Evolutionary conservation across 2,329 filamentous ascomycete species (phyloP).

Genomic region (Apiospora pterosperma): DNA sequence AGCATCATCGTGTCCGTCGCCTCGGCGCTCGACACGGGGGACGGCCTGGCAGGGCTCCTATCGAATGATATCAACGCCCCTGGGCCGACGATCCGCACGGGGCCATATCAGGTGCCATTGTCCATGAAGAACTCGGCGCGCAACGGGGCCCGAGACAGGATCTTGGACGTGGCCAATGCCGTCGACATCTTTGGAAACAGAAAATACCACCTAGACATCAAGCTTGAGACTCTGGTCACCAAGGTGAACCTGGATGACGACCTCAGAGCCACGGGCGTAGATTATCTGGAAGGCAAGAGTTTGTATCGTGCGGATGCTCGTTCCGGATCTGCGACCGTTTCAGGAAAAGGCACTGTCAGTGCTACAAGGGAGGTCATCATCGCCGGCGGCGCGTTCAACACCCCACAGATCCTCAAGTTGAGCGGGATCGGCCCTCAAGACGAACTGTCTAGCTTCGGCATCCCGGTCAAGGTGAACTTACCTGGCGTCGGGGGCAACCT

Average conservation of each 20-base stretch:
- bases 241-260: constrained; percentile 13
- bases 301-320: constrained; percentile 24
- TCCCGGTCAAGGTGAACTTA: constrained; percentile 37
- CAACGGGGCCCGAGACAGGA: constrained; percentile 47
- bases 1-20: constrained; percentile 42
- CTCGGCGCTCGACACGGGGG: constrained; percentile 32
- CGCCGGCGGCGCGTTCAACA: constrained; percentile 44
- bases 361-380: constrained; percentile 44
- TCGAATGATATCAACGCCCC: constrained; percentile 12
- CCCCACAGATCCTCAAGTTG: constrained; percentile 45
- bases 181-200: constrained; percentile 31
- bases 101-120: constrained; percentile 46
- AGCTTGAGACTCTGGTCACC: constrained; percentile 15
- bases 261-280: constrained; percentile 15
- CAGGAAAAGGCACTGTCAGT: constrained; percentile 21
- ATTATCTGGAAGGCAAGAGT: constrained; percentile 18
- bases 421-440: constrained; percentile 41
- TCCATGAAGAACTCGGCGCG: constrained; percentile 40
- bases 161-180: constrained; percentile 45
- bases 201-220: constrained; percentile 36
- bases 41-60: background rate
- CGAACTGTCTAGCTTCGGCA: constrained; percentile 36
- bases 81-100: background rate
- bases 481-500: constrained; percentile 47
- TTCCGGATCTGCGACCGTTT: constrained; percentile 22